Base-by-base conservation (phyloP, 2,329 filamentous ascomycete genomes). In the Pseudocercospora fijiensis region DNA sequence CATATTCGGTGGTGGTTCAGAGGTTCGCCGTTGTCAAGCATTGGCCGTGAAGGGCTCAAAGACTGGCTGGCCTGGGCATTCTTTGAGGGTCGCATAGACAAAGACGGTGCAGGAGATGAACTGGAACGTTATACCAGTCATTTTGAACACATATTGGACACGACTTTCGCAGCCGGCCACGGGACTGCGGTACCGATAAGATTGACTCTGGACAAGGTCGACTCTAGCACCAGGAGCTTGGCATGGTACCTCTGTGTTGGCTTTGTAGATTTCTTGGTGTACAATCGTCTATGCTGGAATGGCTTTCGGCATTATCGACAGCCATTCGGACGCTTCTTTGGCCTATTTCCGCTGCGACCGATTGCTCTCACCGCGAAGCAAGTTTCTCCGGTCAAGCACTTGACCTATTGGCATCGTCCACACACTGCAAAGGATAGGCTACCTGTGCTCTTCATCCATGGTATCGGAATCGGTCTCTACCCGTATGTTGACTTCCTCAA, bases 61-160 rank as follows among this genome's bases (percentile, higher is more conserved):
- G 85, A 90, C 64, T 90, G 89, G 69, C 75, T 89, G 22, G 78
- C 83, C 4, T 91, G 88, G 89, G 87, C 85, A 1, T 86, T 91
- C 71, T 84, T 70, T 58, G 73, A 75, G 84, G 89, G 43, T 86
- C 90, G 72, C 75, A 89, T 57, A 81, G 81, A 69, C 84, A 85
- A 88, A 69, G 82, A 62, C 8, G 51, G 64, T 11, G 59, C 89
- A 63, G 86, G 88, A 11, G 78, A 77, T 5, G 83, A 86, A 73
- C 69, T 88, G 49, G 82, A 87, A 28, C 79, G 79, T 56, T 87
- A 87, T 71, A 75, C 82, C n/a, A 70, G 73, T 52, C 76, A 78
- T 26, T 74, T 86, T 11, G 87, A 90, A 74, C 69, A 77, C 41
- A 74, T 81, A 28, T 84, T 83, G 2, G 75, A 78, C 30, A 60